These are phyloP conservation scores for Rhododendron mucronatum DNA, from an alignment of 148 eudicot species.

Conservation along the genomic window DNA sequence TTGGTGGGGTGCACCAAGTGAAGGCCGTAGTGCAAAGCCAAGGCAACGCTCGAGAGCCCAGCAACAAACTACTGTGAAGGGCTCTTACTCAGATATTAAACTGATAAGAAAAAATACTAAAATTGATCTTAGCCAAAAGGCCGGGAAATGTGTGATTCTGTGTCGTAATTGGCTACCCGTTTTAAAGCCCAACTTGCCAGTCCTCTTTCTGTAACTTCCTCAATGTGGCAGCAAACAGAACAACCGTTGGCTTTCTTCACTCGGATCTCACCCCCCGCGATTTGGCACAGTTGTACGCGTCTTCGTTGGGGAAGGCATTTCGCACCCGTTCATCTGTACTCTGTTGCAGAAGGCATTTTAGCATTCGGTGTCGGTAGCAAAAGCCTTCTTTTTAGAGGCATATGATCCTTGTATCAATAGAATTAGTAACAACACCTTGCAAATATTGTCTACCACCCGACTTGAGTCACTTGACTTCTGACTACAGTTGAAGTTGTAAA, in stretches of 20 bases:
- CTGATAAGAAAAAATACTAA: constrained; percentile 60
- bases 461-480: no score
- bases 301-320: not conserved
- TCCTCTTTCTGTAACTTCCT: not conserved
- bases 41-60: not conserved
- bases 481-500: no score
- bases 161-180: not conserved
- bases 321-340: not conserved
- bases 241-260: not conserved
- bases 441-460: no score
- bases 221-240: not conserved
- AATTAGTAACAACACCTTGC: not conserved
- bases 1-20: no score
- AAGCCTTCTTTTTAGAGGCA: constrained; percentile 11
- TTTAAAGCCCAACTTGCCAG: not conserved
- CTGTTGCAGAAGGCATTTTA: not conserved
- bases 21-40: no score
- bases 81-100: constrained; percentile 47
- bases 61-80: constrained; percentile 1
- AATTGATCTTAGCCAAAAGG: constrained; percentile 64
- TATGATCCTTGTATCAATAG: not conserved
- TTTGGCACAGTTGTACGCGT: not conserved
- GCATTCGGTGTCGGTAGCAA: not conserved
- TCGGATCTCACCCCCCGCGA: not conserved
- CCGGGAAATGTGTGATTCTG: constrained; percentile 44